A percentile compares a stretch with the other conserved stretches of the same genome.
These are phyloP conservation scores for Kwoniella mangroviensis DNA, from an alignment of 768 basidiomycete genomes.

Conservation along the genomic window DNA sequence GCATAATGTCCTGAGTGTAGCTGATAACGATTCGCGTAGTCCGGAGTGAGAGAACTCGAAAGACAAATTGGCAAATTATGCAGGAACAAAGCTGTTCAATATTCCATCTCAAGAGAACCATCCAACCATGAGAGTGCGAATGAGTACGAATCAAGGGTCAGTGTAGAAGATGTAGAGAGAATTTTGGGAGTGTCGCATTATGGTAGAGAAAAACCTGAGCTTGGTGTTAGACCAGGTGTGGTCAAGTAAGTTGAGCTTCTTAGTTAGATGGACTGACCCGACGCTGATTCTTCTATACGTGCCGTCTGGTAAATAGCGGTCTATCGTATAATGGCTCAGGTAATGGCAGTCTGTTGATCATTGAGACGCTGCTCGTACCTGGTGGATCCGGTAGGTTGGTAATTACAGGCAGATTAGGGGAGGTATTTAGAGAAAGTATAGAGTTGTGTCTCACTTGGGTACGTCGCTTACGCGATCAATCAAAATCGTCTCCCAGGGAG, in stretches of 20 bases:
- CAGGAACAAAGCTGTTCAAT: conserved; percentile 90
- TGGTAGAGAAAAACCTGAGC: conserved; percentile 68
- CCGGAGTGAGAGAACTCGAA: conserved; percentile 89
- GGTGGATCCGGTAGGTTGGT: conserved; percentile 71
- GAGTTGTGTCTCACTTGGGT: conserved; percentile 93
- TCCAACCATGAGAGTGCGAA: conserved; percentile 32
- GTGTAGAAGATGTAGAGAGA: conserved; percentile 74
- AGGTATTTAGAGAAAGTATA: conserved; percentile 90
- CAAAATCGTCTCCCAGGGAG: too few species aligned
- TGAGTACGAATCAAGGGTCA: conserved; percentile 68
- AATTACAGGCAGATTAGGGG: conserved; percentile 82
- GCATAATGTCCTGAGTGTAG: not conserved
- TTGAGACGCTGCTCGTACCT: conserved; percentile 80
- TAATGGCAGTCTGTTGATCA: conserved; percentile 64
- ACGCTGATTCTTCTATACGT: too few species aligned
- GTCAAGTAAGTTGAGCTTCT: conserved; percentile 59
- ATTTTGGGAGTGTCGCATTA: conserved; percentile 72
- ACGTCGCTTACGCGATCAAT: not conserved
- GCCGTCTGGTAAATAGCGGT: conserved; percentile 33
- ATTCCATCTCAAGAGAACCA: conserved; percentile 67
- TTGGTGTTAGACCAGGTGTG: conserved; percentile 74
- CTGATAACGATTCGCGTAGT: conserved; percentile 48
- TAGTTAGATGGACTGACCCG: too few species aligned
- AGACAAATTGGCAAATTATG: conserved; percentile 85
- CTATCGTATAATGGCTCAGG: conserved; percentile 56